Evolutionary conservation across 2,329 filamentous ascomycete genomes (phyloP), one percentile per base, ranked within the genome.

Genomic region (Plectosphaerella plurivora): DNA sequence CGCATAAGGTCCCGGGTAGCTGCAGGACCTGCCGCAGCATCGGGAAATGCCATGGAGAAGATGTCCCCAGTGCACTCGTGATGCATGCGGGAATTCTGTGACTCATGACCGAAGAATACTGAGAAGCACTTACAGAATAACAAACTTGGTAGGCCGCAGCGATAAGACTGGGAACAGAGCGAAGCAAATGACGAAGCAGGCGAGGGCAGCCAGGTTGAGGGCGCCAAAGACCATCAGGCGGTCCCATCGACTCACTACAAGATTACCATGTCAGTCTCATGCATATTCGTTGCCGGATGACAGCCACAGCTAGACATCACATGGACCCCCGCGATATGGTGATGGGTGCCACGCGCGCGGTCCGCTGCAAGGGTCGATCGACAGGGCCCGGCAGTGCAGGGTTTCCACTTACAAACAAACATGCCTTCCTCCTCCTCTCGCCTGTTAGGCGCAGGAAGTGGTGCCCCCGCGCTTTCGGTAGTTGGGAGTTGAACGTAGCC

Each of bases 341-440:
- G 65, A 63, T 35, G 61, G 66, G 60, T 59, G 63, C 63, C 66
- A 69, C 65, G 73, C 73, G 74, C 72, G 74, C 74, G 73, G 69
- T 64, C 66, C 65, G 66, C 68, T 73, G 72, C 73, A 76, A 68
- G 69, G 70, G 67, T 65, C 62, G 61, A 59, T 57, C 56, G 53
- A 57, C 51, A 55, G 57, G 59, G 58, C 56, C 62, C 65, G 57
- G 50, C 53, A 55, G 55, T 36, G 47, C 54, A 53, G 51, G 47
- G 37, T 58, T 63, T 61, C 28, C 28, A 83, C 94, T 93, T 83
- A 99, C 94, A 78, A 65, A 89, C 87, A 83, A 97, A 92, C 85
- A 89, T 97, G 58, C 87, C 89, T 73, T 97, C 94, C 68, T 97
- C 93, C 71, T 97, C 94, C 67, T 97, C 92, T 62, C 92, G 85